phyloP scores from a whole-genome alignment of 805 yeast genomes.

The Metschnikowia arizonensis region DNA sequence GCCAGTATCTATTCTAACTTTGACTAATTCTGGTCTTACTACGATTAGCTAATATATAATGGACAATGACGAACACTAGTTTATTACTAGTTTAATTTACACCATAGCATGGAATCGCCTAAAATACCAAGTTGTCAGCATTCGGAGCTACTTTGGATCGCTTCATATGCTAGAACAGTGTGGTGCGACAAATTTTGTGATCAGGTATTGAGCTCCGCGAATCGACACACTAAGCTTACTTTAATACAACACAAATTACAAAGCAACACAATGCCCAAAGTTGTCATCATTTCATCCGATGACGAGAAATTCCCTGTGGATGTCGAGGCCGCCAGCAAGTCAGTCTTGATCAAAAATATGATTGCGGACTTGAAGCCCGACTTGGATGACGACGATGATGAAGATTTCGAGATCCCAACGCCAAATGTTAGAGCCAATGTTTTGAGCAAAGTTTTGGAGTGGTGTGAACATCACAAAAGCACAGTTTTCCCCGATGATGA shows the following conservation, averaged over 20 bases:
- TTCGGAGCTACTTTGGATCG: background rate
- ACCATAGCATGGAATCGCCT: background rate
- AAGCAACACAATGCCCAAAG: conserved; percentile 30
- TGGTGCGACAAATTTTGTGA: conserved; percentile 2
- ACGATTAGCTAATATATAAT: background rate
- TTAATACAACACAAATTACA: background rate
- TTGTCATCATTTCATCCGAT: conserved; percentile 69
- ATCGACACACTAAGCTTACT: background rate
- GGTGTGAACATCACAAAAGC: conserved; percentile 94
- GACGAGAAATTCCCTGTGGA: conserved; percentile 77
- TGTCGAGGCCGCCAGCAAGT: conserved; percentile 78
- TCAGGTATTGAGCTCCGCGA: conserved; percentile 1
- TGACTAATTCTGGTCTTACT: conserved; percentile 18
- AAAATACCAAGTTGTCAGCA: too few relatives aligned
- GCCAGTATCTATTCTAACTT: conserved; percentile 88
- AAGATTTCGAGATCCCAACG: conserved; percentile 76
- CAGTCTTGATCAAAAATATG: conserved; percentile 81
- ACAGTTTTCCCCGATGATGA: conserved; percentile 69
- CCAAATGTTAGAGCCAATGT: conserved; percentile 88
- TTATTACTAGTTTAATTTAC: background rate
- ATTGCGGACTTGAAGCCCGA: conserved; percentile 63
- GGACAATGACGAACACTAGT: background rate
- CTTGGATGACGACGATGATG: conserved; percentile 50
- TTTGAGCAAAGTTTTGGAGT: conserved; percentile 84
- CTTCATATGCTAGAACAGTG: background rate